These are phyloP conservation scores for Lasiodiplodia hormozganensis DNA, from an alignment of 2,329 filamentous ascomycete species.

Conservation along the genomic window DNA sequence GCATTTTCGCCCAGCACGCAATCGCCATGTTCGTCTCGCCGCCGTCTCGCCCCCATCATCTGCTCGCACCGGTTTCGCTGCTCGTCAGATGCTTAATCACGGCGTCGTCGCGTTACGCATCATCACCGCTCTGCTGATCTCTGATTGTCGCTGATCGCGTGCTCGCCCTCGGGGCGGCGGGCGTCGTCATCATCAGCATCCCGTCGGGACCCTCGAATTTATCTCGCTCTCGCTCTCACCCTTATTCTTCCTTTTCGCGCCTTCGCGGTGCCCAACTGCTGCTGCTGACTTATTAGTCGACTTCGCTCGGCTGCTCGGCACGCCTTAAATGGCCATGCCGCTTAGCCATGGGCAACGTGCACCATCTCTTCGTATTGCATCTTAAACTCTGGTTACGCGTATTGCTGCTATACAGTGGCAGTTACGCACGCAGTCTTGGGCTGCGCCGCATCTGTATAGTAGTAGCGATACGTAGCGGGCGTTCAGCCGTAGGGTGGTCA, in stretches of 20 bases:
- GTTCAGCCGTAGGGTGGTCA: neutral
- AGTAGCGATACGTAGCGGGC: neutral
- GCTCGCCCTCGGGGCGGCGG: neutral
- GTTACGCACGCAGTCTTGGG: neutral
- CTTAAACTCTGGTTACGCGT: no score
- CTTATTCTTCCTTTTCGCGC: neutral
- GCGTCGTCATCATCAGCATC: slow-evolving; percentile 3
- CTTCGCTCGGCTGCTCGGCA: neutral
- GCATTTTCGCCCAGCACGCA: no score
- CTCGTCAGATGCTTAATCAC: neutral
- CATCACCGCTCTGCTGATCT: neutral
- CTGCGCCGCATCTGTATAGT: neutral
- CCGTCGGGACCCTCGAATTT: neutral
- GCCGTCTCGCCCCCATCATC: no score
- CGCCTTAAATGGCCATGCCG: neutral
- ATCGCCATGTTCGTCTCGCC: no score
- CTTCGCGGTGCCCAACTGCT: neutral
- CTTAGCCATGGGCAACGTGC: neutral
- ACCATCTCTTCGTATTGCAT: neutral
- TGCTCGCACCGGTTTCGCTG: neutral
- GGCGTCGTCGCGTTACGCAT: neutral
- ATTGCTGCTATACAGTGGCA: neutral
- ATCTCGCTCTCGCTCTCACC: slow-evolving; percentile 1
- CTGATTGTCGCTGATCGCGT: slow-evolving; percentile 5
- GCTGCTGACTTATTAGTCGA: neutral